Conservation (phyloP, 257 asterid genomes). For the Solanum lycopersicoides region DNA sequence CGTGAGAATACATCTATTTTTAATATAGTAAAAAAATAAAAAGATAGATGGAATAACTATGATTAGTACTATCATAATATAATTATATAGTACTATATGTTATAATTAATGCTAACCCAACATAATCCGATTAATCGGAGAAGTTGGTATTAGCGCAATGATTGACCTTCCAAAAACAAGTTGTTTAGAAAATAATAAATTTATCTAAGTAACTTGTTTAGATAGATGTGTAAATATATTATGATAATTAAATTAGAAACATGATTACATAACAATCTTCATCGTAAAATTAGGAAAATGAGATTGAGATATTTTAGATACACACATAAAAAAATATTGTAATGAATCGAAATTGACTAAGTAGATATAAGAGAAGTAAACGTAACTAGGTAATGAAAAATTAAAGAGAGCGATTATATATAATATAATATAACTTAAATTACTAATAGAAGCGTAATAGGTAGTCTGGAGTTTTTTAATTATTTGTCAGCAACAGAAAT, state of each 20-base stretch:
- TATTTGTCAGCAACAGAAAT: not conserved
- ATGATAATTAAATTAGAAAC: not conserved
- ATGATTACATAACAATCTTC: not conserved
- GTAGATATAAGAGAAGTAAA: fast-evolving
- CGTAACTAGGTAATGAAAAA: too few relatives aligned
- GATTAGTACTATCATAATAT: not conserved
- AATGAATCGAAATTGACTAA: too few relatives aligned
- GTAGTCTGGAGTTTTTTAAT: too few relatives aligned
- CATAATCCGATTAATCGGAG: conserved; percentile 15
- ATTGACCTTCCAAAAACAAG: conserved; percentile 20
- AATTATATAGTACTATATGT: not conserved
- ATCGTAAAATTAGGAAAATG: fast-evolving
- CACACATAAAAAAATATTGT: too few relatives aligned
- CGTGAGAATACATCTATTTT: too few relatives aligned
- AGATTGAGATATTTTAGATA: not conserved
- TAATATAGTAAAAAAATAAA: too few relatives aligned
- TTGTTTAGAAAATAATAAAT: not conserved
- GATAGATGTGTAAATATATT: not conserved
- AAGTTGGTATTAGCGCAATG: conserved; percentile 9
- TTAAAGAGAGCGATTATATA: fast-evolving
- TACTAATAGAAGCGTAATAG: too few relatives aligned
- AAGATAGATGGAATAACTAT: not conserved
- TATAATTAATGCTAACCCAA: conserved; percentile 11
- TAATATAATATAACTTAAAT: too few relatives aligned
- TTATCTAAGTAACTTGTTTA: not conserved